Percentiles rank a stretch among this genome's conserved stretches.
Conservation (phyloP, 2,329 filamentous ascomycete species). For the Fusarium sp. region DNA sequence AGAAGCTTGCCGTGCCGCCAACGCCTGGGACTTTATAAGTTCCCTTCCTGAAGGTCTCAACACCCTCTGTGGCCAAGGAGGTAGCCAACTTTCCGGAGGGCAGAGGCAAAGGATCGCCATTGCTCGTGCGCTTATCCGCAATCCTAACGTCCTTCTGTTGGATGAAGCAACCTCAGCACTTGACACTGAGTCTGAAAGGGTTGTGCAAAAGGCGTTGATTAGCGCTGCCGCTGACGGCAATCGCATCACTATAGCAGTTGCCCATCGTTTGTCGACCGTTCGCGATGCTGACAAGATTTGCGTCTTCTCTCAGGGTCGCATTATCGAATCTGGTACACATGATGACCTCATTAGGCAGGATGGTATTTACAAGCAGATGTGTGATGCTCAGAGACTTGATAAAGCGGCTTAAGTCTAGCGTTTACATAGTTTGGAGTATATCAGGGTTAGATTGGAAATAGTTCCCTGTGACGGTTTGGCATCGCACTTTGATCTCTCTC, state of each 20-base stretch:
- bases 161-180: conserved; percentile 44
- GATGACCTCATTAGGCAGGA: conserved; percentile 60
- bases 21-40: conserved; percentile 59
- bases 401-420: not conserved
- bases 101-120: conserved; percentile 76
- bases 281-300: conserved; percentile 75
- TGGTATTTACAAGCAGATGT: conserved; percentile 63
- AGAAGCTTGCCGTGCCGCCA: conserved; percentile 56
- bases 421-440: not conserved
- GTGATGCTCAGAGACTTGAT: conserved; percentile 53
- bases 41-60: conserved; percentile 60
- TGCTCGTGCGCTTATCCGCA: conserved; percentile 66
- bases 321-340: conserved; percentile 69
- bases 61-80: conserved; percentile 70
- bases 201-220: conserved; percentile 80
- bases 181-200: conserved; percentile 41
- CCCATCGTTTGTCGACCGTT: conserved; percentile 90
- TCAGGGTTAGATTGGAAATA: too few relatives aligned
- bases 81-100: conserved; percentile 74
- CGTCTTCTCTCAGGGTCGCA: conserved; percentile 66
- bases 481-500: not conserved
- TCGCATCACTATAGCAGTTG: conserved; percentile 67
- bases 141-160: conserved; percentile 35
- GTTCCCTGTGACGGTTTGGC: too few relatives aligned
- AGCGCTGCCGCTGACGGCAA: conserved; percentile 77